These are phyloP conservation scores for Starmerella powellii DNA, from an alignment of 805 yeast genomes.

Conservation along the genomic window DNA sequence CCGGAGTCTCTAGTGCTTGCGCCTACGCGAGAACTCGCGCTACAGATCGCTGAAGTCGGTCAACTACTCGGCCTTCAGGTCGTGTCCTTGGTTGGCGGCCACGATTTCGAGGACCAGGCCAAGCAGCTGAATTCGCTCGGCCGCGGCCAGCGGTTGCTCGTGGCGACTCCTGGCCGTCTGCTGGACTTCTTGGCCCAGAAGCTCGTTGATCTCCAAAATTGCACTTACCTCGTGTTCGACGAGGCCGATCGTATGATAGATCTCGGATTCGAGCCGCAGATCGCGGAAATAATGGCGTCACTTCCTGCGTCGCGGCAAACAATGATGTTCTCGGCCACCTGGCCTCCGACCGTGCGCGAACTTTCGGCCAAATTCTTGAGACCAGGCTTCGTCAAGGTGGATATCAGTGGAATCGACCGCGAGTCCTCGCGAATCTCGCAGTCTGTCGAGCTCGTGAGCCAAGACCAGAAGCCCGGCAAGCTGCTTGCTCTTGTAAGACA, in stretches of 20 bases:
- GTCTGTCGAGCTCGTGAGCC: constrained; percentile 40
- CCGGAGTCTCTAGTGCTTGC: constrained; percentile 54
- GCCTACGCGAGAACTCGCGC: constrained; percentile 89
- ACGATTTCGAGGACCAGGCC: constrained; percentile 62
- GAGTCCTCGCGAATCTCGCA: constrained; percentile 38
- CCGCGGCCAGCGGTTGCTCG: constrained; percentile 36
- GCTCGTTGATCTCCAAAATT: constrained; percentile 45
- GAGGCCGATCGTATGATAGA: constrained; percentile 96
- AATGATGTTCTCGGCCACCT: constrained; percentile 90
- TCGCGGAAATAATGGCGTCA: constrained; percentile 44
- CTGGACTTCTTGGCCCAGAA: constrained; percentile 66
- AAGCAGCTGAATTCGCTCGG: constrained; percentile 38
- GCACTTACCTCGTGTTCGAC: constrained; percentile 67
- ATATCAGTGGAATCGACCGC: constrained; percentile 1
- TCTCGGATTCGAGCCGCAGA: constrained; percentile 80
- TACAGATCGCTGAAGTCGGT: constrained; percentile 61
- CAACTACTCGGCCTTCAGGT: constrained; percentile 34
- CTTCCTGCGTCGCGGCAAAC: constrained; percentile 51
- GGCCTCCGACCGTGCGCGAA: constrained; percentile 61
- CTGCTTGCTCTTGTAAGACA: constrained; percentile 32
- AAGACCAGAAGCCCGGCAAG: constrained; percentile 18
- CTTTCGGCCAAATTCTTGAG: constrained; percentile 52
- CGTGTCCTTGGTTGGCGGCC: constrained; percentile 70
- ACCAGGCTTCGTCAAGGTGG: constrained; percentile 52
- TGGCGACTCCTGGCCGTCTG: constrained; percentile 90